phyloP scores from a whole-genome alignment of 1,139 yeast species.

The Hyphopichia pseudoburtonii region DNA sequence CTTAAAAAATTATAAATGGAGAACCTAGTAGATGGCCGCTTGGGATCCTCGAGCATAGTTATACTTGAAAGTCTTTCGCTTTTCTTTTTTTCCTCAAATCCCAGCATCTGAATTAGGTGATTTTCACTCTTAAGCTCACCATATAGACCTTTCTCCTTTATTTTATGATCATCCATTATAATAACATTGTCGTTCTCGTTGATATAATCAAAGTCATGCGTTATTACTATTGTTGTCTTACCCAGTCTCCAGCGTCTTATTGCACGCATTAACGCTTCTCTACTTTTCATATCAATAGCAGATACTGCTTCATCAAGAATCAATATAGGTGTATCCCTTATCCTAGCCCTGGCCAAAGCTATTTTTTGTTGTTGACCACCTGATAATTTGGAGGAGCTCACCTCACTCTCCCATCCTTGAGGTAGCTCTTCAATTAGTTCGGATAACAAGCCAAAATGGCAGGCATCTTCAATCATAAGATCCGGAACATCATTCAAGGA shows the following conservation, averaged over 20 bases:
- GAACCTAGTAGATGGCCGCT: not conserved
- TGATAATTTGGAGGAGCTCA: constrained; percentile 61
- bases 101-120: not conserved
- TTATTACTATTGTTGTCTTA: constrained; percentile 74
- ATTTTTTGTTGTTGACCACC: constrained; percentile 91
- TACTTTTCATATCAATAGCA: constrained; percentile 63
- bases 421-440: constrained; percentile 48
- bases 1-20: constrained; percentile 5
- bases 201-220: constrained; percentile 72
- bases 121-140: not conserved
- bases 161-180: constrained; percentile 57
- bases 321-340: constrained; percentile 70
- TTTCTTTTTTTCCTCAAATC: not conserved
- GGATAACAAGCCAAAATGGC: constrained; percentile 50
- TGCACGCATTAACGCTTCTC: constrained; percentile 43
- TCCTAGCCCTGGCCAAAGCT: constrained; percentile 76
- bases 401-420: constrained; percentile 52
- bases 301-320: constrained; percentile 84
- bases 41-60: not conserved
- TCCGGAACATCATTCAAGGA: constrained; percentile 24
- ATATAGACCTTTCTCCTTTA: constrained; percentile 29
- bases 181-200: constrained; percentile 53
- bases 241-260: constrained; percentile 62
- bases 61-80: not conserved
- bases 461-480: constrained; percentile 41